Percentiles rank a stretch among this genome's conserved stretches.
Evolutionary conservation across 768 basidiomycete genomes (phyloP).

Genomic region (Strobilomyces dryophilus): DNA sequence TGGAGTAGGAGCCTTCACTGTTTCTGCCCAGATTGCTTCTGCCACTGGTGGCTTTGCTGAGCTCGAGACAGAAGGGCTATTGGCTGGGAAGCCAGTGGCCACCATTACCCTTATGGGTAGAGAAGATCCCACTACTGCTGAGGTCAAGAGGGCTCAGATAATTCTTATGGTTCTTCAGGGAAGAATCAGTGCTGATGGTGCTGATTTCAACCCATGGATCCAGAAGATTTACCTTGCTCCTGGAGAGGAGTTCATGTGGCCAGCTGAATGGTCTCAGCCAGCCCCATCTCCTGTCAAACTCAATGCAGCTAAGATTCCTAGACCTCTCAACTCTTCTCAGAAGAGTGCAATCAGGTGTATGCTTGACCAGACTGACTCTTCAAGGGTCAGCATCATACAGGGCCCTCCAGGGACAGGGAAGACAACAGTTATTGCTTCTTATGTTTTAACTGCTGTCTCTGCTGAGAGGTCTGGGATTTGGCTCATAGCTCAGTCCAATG

Average conservation of each 20-base stretch:
- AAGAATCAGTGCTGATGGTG: constrained; percentile 16
- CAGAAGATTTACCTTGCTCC: constrained; percentile 31
- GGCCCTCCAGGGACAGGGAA: constrained; percentile 72
- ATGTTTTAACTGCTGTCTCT: constrained; percentile 45
- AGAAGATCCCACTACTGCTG: constrained; percentile 56
- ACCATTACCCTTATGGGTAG: constrained; percentile 49
- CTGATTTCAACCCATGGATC: constrained; percentile 36
- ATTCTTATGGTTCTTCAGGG: constrained; percentile 37
- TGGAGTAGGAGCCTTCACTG: constrained; percentile 19
- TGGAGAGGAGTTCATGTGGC: constrained; percentile 34
- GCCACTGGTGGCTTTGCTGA: constrained; percentile 16
- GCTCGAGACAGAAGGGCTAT: constrained; percentile 19
- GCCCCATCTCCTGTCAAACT: constrained; percentile 16
- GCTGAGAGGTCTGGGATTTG: constrained; percentile 53
- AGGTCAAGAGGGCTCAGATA: constrained; percentile 35
- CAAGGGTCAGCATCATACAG: constrained; percentile 35
- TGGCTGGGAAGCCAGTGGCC: constrained; percentile 29
- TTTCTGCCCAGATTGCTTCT: constrained; percentile 18
- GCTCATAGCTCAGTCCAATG: constrained; percentile 82
- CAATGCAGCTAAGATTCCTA: constrained; percentile 11
- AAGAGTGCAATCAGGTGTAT: constrained; percentile 33
- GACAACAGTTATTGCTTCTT: constrained; percentile 67
- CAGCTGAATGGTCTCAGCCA: constrained; percentile 29
- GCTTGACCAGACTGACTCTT: constrained; percentile 33
- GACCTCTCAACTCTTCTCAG: constrained; percentile 40